Evolutionary conservation across 805 yeast species (phyloP), one percentile per base, ranked within the genome.

Genomic region (Pichia exigua): DNA sequence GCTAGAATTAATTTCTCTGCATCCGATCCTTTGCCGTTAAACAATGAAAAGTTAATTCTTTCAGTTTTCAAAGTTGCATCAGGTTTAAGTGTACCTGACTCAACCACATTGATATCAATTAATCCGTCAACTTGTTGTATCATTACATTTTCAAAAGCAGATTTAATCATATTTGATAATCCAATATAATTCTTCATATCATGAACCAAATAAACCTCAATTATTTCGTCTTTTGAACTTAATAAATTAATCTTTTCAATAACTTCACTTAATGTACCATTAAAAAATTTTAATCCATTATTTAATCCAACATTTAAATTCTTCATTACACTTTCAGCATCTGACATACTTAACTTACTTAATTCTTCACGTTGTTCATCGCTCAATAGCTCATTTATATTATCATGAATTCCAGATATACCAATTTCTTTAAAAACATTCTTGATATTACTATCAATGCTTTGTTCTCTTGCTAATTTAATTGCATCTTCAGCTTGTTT

Each of bases 1-100:
- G 97, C 98, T 60, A 79, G 75, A 42, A 95, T 85, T 53, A 94
- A 76, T 65, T 94, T 92, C 61, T 87, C 95, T 15, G 94, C 97
- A 65, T 89, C 95, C 44, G 81, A 77, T 1, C 81, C 61, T 56
- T 85, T 85, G 10, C 97, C 97, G 21, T 76, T 71, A 63, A 90
- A 88, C 58, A 87, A 65, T 55, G 85, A 84, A 60, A 92, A 76
- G 46, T 79, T 78, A 61, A 65, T 30, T 59, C 62, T 41, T 62
- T 65, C 43, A 13, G 24, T 18, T 11, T 27, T 8, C 12, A 42
- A 60, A 10, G 59, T 56, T 41, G 64, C 63, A 22, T 35, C n/a
- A 1, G 28, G 17, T 21, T 28, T 41, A 15, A 69, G 66, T n/a
- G 70, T 71, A 13, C 73, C 73, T 61, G 72, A 71, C 58, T 83